Percentiles rank a stretch among this genome's conserved stretches.
phyloP scores from a whole-genome alignment of 2,329 filamentous ascomycete species.

The Colletotrichum liaoningense region DNA sequence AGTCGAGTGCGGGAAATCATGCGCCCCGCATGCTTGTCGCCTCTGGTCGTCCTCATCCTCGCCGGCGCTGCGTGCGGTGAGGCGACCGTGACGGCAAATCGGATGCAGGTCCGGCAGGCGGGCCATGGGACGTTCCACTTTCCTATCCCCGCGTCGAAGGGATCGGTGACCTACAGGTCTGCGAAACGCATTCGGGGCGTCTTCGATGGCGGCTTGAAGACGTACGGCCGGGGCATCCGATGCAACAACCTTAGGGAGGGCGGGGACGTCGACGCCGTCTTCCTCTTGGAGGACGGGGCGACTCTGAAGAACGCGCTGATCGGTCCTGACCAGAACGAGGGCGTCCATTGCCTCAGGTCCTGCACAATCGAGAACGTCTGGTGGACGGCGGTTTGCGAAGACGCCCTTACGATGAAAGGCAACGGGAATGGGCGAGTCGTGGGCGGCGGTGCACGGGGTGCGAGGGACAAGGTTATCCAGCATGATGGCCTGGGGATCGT shows the following conservation, averaged over 20 bases:
- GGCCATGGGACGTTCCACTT: constrained; percentile 17
- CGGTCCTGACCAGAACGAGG: constrained; percentile 56
- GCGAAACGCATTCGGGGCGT: constrained; percentile 37
- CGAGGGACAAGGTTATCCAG: constrained; percentile 35
- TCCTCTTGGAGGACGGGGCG: constrained; percentile 53
- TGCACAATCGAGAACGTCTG: constrained; percentile 60
- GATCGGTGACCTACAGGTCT: constrained; percentile 39
- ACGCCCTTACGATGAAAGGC: constrained; percentile 32
- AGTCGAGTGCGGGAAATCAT: too few species aligned
- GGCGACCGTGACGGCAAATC: too few species aligned
- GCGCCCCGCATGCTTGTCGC: too few species aligned
- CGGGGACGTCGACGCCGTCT: constrained; percentile 55
- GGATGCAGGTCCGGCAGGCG: too few species aligned
- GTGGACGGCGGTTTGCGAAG: constrained; percentile 60
- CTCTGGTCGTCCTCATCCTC: too few species aligned
- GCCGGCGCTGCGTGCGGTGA: too few species aligned
- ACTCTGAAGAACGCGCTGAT: constrained; percentile 59
- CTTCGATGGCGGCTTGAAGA: constrained; percentile 44
- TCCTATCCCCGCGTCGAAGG: constrained; percentile 43
- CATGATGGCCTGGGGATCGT: constrained; percentile 36
- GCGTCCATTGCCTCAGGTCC: constrained; percentile 56
- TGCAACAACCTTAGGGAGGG: constrained; percentile 57
- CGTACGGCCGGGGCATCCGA: constrained; percentile 52
- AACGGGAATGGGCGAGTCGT: constrained; percentile 33
- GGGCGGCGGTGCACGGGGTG: constrained; percentile 31